Base-by-base conservation (phyloP, 2,329 filamentous ascomycete genomes). In the Plectosphaerella sp. region DNA sequence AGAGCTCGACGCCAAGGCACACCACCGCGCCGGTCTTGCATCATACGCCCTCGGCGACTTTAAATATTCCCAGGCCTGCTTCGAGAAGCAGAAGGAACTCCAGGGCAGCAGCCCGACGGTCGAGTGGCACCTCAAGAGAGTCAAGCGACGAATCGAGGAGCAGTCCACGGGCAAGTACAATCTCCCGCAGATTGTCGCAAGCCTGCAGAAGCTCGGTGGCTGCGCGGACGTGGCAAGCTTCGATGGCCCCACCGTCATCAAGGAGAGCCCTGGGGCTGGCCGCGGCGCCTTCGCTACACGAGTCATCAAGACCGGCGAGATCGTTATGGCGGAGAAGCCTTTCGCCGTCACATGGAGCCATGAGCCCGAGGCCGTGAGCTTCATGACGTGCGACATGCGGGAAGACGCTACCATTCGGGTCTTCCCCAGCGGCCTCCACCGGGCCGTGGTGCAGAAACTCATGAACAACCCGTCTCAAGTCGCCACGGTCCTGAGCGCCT, bases 241-340 rank as follows among this genome's bases (percentile, higher is more conserved):
- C 24, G 25, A 56, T 3, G 51, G 57, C 1, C 18, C 61, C 15
- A 69, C 63, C 0, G 58, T 60, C n/a, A 51, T 70, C 15, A 60
- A 56, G 22, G 25, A 57, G 0, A 68, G 62, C 18, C 51, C 51
- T 0, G 60, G 59, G 5, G 51, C 61, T 15, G 71, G 72, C 1
- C 62, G 66, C 1, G 72, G 72, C 1, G 54, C 74, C 1, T 74
- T 74, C 42, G 65, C 69, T 1, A 65, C 58, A 0, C 54, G 56
- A 2, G 53, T 63, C 16, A 61, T 73, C 24, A 54, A 60, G 15
- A 48, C 55, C 3, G 67, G 67, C 3, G 67, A 71, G n/a, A 50
- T 71, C 4, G 55, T 71, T 47, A 57, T 75, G 51, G 67, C 65
- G 24, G 72, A 72, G 52, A 71, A 66, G 28, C 63, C 69, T 0